Percentiles rank a stretch among this genome's conserved stretches.
These are phyloP conservation scores for Diplogelasinospora grovesii DNA, from an alignment of 495 filamentous ascomycete genomes.

Conservation along the genomic window DNA sequence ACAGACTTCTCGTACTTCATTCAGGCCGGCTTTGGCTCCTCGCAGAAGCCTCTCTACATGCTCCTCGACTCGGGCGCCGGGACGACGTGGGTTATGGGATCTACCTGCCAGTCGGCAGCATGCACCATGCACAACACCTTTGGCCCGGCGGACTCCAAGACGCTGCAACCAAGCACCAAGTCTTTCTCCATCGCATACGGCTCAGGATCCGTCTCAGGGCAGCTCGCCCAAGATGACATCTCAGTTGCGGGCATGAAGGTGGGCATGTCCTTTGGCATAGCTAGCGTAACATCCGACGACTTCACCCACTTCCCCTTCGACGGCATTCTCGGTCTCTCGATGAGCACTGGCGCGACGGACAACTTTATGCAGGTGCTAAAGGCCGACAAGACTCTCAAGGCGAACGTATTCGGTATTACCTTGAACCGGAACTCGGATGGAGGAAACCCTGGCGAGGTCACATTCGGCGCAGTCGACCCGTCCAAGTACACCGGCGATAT, in stretches of 20 bases:
- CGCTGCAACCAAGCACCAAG: slow-evolving; percentile 40
- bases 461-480: slow-evolving; percentile 64
- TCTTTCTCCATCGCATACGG: slow-evolving; percentile 62
- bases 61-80: slow-evolving; percentile 73
- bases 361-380: slow-evolving; percentile 58
- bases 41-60: slow-evolving; percentile 59
- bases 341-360: slow-evolving; percentile 40
- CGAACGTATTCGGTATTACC: slow-evolving; percentile 62
- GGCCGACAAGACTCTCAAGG: slow-evolving; percentile 48
- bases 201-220: slow-evolving; percentile 59
- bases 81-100: slow-evolving; percentile 71
- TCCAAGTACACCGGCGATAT: slow-evolving; percentile 60
- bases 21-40: slow-evolving; percentile 58
- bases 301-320: slow-evolving; percentile 75
- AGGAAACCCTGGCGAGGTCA: slow-evolving; percentile 64
- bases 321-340: slow-evolving; percentile 77
- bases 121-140: slow-evolving; percentile 64
- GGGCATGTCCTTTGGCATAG: slow-evolving; percentile 61
- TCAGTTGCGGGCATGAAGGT: slow-evolving; percentile 57
- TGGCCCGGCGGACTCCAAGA: slow-evolving; percentile 52
- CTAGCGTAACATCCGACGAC: slow-evolving; percentile 55
- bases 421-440: slow-evolving; percentile 58
- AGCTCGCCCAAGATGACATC: slow-evolving; percentile 55
- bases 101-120: slow-evolving; percentile 52
- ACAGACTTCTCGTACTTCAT: slow-evolving; percentile 74